Base-by-base conservation (phyloP, 495 filamentous ascomycete species). In the Halenospora varia region DNA sequence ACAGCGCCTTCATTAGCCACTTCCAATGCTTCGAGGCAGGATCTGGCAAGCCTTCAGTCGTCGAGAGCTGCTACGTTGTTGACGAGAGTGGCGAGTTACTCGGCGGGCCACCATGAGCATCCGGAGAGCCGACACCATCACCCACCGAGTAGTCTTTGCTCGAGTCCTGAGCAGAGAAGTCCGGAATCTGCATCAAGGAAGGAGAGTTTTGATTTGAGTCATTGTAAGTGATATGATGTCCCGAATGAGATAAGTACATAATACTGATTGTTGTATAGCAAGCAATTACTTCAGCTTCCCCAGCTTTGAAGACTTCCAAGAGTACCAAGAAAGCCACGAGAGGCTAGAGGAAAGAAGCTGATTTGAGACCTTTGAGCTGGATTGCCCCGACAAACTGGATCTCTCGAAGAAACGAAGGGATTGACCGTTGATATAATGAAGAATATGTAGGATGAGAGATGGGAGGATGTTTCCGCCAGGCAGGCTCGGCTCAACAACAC, bases 221-320 rank as follows among this genome's bases (percentile, higher is more conserved):
- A 60, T 45, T 61, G 66, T 61, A 26, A 55, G 61, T 57, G 41
- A 17, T 13, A 41, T 40, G 19, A 45, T 20, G 39, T 2, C 15
- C 10, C 18, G 39, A 41, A 52, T 1, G 2, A n/a, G 11, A 11
- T 46, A 4, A 13, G 13, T 9, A 46, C n/a, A 46, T 17, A 48
- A 26, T 22, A 39, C 39, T 40, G 52, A 57, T 29, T 35, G 15
- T 10, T 1, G 17, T 10, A 10, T 29, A 66, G 63, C 45, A n/a
- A 74, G 66, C 11, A 72, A 75, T 48, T 82, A 82, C 57, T 78
- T 80, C 55, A 81, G 77, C 71, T 82, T 82, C 65, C 79, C 79
- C 17, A 81, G 75, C 68, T 81, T 81, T 60, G 79, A 82, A 44
- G 63, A 61, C 25, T 68, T 68, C 57, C 48, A 62, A 25, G 64